Conservation (phyloP, 129 eudicot species). For the Pittosporum tobira region DNA sequence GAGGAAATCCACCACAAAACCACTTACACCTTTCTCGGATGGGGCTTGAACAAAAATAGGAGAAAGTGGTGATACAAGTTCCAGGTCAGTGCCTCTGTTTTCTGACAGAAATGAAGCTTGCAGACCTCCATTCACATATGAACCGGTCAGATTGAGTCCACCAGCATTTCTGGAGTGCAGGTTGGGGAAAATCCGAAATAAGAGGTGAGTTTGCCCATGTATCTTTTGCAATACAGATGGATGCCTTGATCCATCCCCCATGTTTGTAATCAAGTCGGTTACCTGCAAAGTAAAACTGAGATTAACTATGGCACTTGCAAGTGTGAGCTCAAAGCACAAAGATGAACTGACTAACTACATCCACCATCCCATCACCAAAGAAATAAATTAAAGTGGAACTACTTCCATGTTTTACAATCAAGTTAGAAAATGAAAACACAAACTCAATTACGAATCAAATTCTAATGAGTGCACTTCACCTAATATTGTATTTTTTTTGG, state of each 20-base stretch:
- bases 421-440: no score
- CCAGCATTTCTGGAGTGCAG: slow-evolving; percentile 17
- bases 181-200: slow-evolving; percentile 21
- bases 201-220: slow-evolving; percentile 23
- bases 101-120: slow-evolving; percentile 13
- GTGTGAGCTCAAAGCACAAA: background rate
- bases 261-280: slow-evolving; percentile 8
- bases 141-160: slow-evolving; percentile 2
- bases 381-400: no score
- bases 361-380: no score
- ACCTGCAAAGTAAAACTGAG: slow-evolving; percentile 14
- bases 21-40: slow-evolving; percentile 35
- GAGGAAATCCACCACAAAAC: slow-evolving; percentile 51
- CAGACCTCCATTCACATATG: slow-evolving; percentile 23
- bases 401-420: no score
- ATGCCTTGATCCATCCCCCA: slow-evolving; percentile 27
- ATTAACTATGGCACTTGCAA: background rate
- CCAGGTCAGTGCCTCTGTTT: slow-evolving; percentile 12
- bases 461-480: no score
- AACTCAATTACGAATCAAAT: no score
- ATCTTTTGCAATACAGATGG: slow-evolving; percentile 28
- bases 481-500: no score
- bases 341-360: no score
- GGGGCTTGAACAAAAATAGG: slow-evolving; percentile 45
- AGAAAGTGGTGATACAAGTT: slow-evolving; percentile 16